These are phyloP conservation scores for Fusarium albosuccineum DNA, from an alignment of 2,329 filamentous ascomycete genomes.

Conservation along the genomic window DNA sequence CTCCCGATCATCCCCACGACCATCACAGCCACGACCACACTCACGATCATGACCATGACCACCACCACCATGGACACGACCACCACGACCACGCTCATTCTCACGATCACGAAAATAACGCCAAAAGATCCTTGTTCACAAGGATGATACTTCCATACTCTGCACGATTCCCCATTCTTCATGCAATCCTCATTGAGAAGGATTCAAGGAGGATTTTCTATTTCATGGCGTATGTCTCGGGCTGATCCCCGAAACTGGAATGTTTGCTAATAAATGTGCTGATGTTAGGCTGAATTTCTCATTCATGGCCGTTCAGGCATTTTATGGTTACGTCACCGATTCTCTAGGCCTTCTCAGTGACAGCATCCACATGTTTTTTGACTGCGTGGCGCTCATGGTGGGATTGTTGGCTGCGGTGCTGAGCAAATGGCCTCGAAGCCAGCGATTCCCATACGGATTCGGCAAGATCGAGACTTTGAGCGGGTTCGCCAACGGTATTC, in stretches of 20 bases:
- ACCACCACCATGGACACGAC: slow-evolving; percentile 36
- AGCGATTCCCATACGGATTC: slow-evolving; percentile 92
- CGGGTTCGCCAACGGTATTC: slow-evolving; percentile 95
- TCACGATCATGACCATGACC: slow-evolving; percentile 44
- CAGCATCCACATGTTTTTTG: slow-evolving; percentile 99
- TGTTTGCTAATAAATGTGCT: slow-evolving; percentile 24
- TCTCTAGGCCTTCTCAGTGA: slow-evolving; percentile 96
- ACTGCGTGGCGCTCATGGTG: slow-evolving; percentile 92
- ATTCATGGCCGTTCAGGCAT: slow-evolving; percentile 95
- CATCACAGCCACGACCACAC: slow-evolving; percentile 44
- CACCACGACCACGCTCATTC: slow-evolving; percentile 34
- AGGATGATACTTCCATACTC: slow-evolving; percentile 77
- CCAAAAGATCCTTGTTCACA: slow-evolving; percentile 76
- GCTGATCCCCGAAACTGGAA: slow-evolving; percentile 8
- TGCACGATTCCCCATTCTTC: slow-evolving; percentile 79
- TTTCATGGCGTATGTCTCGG: slow-evolving; percentile 82
- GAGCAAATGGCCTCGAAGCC: slow-evolving; percentile 94
- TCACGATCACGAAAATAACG: slow-evolving; percentile 52
- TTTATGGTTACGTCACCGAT: slow-evolving; percentile 93
- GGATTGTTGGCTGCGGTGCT: slow-evolving; percentile 93
- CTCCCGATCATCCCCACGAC: slow-evolving; percentile 49
- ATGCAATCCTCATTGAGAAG: slow-evolving; percentile 89
- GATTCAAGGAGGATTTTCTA: slow-evolving; percentile 97
- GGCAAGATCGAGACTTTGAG: slow-evolving; percentile 97
- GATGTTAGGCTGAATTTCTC: slow-evolving; percentile 82